Base-by-base conservation (phyloP, 345 rosid genomes). In the Citrus mangshanensis region DNA sequence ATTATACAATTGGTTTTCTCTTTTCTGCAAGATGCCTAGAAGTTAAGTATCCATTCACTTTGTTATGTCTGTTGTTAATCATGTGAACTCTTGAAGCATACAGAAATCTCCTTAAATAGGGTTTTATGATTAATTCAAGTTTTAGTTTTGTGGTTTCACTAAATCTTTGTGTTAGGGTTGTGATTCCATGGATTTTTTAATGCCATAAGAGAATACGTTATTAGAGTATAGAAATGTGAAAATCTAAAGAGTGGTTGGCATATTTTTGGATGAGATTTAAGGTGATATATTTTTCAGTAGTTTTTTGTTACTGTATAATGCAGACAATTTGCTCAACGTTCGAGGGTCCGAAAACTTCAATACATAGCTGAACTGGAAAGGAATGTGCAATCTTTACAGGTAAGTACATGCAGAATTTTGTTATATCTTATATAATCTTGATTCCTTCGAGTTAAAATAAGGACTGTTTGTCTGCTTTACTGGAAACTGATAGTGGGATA, bases 281-380 rank as follows among this genome's bases (percentile, higher is more conserved):
- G 46, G 24, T 78, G 25, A 59, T 70, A 49, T 42, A 16, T 81
- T 73, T 81, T 60, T 56, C 79, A 78, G 64, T 24, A 77, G 38
- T 78, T 59, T 34, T 72, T 81, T 63, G 28, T 76, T 82, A 25
- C 30, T 80, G 34, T 78, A 62, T 58, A 27, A 10, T 84, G 81
- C 85, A 97, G 99, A 92, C 99, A 94, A 92, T 97, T 94, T 69
- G 99, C 99, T 78, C 99, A 97, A 76, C 93, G 99, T 49, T 97
- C 99, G 68, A 85, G 99, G 78, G 98, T 94, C 32, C 92, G 99
- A 32, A 97, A 97, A 85, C 98, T 97, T 79, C 99, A 97, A 86
- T 94, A 94, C 86, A 97, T 97, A 84, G 95, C 99, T 85, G 99
- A 97, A 87, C 85, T 94, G 85, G 99, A 97, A 91, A 91, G 95